These are phyloP conservation scores for Gnaphalium uliginosum DNA, from an alignment of 129 eudicot genomes.

Conservation along the genomic window DNA sequence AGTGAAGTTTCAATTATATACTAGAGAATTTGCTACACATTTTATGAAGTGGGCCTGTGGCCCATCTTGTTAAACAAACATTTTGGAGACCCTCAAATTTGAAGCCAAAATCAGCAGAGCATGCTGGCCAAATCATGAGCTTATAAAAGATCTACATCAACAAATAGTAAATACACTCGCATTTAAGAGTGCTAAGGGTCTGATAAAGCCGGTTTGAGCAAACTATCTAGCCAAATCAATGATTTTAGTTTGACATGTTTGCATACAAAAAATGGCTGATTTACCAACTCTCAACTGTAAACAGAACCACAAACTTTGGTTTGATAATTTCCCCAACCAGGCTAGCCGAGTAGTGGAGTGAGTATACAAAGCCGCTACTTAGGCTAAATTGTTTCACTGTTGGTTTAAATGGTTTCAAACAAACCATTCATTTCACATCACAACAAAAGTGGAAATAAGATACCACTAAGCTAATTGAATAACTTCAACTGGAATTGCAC, in stretches of 20 bases:
- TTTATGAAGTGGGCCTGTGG: not conserved
- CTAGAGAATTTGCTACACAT: not conserved
- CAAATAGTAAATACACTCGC: no score
- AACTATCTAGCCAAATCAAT: no score
- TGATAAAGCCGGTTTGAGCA: no score
- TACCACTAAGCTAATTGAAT: not conserved
- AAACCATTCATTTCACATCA: not conserved
- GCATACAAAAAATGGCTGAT: no score
- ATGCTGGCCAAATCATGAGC: no score
- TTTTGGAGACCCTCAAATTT: not conserved
- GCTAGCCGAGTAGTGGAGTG: not conserved
- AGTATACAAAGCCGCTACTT: not conserved
- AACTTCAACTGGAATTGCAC: conserved; percentile 8
- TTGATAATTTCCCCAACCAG: not conserved
- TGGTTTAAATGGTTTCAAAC: not conserved
- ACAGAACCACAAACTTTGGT: not conserved
- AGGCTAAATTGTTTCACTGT: not conserved
- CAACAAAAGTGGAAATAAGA: not conserved
- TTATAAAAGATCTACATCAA: no score
- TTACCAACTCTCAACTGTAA: not conserved
- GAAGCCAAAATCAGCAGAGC: no score
- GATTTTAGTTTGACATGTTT: no score
- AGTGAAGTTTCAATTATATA: not conserved
- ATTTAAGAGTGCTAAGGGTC: no score
- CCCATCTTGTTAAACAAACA: not conserved